phyloP scores from a whole-genome alignment of 129 eudicot genomes.

The Daucus carota region DNA sequence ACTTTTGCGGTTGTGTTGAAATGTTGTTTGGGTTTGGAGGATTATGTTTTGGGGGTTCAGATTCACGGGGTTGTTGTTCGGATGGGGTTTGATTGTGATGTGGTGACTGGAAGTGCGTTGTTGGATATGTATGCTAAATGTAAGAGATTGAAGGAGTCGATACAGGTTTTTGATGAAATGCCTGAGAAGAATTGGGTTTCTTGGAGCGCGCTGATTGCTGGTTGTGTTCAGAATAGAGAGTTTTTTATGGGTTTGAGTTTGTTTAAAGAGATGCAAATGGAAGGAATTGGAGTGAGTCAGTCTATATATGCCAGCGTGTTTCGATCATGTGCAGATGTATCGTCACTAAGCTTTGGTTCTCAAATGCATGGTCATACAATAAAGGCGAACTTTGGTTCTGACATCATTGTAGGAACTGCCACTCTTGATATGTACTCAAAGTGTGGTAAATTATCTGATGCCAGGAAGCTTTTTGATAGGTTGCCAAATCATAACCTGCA shows the following conservation, averaged over 20 bases:
- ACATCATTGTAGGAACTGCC: constrained; percentile 78
- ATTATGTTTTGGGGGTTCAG: constrained; percentile 47
- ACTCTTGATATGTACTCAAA: constrained; percentile 93
- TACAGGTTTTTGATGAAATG: constrained; percentile 55
- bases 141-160: constrained; percentile 48
- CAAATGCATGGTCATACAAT: constrained; percentile 80
- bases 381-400: constrained; percentile 59
- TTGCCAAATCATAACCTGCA: constrained; percentile 53
- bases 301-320: constrained; percentile 80
- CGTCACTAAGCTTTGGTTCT: constrained; percentile 47
- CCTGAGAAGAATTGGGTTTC: constrained; percentile 83
- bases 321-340: constrained; percentile 69
- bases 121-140: constrained; percentile 88
- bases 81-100: constrained; percentile 54
- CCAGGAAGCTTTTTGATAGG: constrained; percentile 47
- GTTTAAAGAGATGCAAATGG: constrained; percentile 72
- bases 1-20: constrained; percentile 37
- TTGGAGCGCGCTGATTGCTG: constrained; percentile 90
- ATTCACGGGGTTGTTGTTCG: constrained; percentile 57
- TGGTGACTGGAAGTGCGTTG: constrained; percentile 77
- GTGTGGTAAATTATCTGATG: constrained; percentile 42
- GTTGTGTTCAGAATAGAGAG: constrained; percentile 63
- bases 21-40: constrained; percentile 68
- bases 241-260: constrained; percentile 45
- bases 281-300: constrained; percentile 70